Evolutionary conservation across 306 rosid genomes (phyloP), one percentile per base, ranked within the genome.

Genomic region (Betula pendula): DNA sequence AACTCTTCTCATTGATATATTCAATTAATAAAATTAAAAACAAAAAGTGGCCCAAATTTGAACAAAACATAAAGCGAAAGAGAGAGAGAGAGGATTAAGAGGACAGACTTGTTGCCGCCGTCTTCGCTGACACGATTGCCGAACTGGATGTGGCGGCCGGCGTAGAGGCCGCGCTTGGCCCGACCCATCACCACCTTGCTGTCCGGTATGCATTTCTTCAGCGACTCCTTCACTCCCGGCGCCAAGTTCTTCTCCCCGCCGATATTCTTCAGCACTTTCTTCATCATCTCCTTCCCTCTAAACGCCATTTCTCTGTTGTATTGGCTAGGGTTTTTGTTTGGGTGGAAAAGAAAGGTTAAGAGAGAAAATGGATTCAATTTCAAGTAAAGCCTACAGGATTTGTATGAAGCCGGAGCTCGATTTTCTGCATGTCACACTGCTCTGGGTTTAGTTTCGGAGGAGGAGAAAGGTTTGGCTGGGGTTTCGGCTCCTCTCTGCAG

Each of bases 111-210:
- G 90, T 92, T 92, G 51, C 97, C 99, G 27, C 99, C 99, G 63
- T 92, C 97, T 89, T 95, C 99, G 42, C 99, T 92, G 79, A 95
- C 81, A 49, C 75, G 84, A 51, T 95, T 90, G 48, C 97, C 97
- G 24, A 92, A 95, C 82, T 84, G 99, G 79, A 95, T 95, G 77
- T 92, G 99, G 44, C 88, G 79, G 19, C 99, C 97, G 1, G 97
- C 99, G 76, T 14, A 95, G 71, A 95, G 84, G 33, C 99, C 97
- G 2, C 97, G 96, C 63, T 95, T 89, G 66, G 97, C 99, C 59
- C 97, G 89, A 69, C 76, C 76, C 99, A 95, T 95, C 15, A 95
- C 90, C 27, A 95, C 73, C 70, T 90, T 92, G 55, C 86, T 86
- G 56, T 76, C 79, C 27, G 99, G 99, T 16, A 95, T 73, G 74